Evolutionary conservation across 192 early-diverging fungal species (phyloP), one percentile per base, ranked within the genome.

Genomic region (Coemansia sp.): DNA sequence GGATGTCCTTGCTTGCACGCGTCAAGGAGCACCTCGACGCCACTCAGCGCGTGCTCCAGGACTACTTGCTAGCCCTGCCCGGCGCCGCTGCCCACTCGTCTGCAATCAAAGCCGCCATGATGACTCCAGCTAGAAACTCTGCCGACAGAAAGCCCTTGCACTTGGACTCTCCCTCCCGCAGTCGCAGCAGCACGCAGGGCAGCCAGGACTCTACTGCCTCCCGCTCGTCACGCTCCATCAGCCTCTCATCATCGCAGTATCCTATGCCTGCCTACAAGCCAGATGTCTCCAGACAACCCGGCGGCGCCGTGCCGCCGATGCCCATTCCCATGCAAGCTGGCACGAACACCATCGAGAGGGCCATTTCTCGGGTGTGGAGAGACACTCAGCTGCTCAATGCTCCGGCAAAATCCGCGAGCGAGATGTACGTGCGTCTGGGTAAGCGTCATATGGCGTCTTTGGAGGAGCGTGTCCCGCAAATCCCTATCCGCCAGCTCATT

Each of bases 381-480:
- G 59, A 60, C 41, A 39, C 37, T 10, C 51, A 32, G 41, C 35
- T 62, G 20, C 42, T 51, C 0, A 62, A 37, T 15, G 64, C 67
- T 0, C 25, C 63, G 0, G 74, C 74, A 10, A 58, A 47, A 27
- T 42, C 75, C 1, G 69, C 71, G 40, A 75, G 74, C 70, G 78
- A 81, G 24, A 65, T 66, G 9, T 62, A 68, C 59, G 65, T 71
- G 22, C 62, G 67, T 14, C 69, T 81, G 25, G 66, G 70, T 9
- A 64, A 58, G 39, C 78, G 69, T 35, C 73, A 75, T 38, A 39
- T 65, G 38, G 57, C 69, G 40, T 54, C 70, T 43, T 53, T 81
- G 9, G 78, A 72, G 35, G 78, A 81, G 45, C 78, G 78, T 27
- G 41, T 81, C 10, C 78, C 78, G 37, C 59, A 49, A 4, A 59